Conservation (phyloP, 176 grass and related monocot species). For the Triticum turgidum region DNA sequence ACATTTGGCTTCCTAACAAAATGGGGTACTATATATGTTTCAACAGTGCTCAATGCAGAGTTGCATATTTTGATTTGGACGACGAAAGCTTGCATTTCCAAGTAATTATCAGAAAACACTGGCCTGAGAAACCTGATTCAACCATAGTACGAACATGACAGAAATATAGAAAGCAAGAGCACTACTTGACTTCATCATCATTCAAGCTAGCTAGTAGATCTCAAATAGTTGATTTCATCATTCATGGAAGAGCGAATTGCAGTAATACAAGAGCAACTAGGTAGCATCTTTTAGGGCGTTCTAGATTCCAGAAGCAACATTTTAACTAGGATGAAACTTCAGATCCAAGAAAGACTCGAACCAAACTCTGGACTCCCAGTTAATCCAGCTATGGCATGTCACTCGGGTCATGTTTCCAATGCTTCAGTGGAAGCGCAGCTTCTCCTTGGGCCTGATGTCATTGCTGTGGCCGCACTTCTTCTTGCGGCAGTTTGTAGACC, state of each 20-base stretch:
- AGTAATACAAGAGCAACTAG: too few species aligned
- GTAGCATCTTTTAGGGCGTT: too few species aligned
- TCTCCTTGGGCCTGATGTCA: neutral
- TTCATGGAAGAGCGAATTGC: too few species aligned
- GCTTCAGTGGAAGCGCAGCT: neutral
- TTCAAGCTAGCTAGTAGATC: neutral
- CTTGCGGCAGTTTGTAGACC: neutral
- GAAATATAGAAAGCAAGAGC: neutral
- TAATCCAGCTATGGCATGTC: neutral
- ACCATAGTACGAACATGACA: too few species aligned
- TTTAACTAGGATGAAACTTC: neutral
- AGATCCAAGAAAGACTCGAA: neutral
- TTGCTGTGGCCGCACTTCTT: neutral
- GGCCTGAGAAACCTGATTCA: neutral
- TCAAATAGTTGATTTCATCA: neutral
- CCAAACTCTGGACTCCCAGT: neutral
- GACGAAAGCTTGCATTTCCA: too few species aligned
- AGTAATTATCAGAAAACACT: neutral
- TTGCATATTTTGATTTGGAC: too few species aligned
- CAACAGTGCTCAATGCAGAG: too few species aligned
- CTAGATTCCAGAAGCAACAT: neutral
- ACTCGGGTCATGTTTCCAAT: neutral
- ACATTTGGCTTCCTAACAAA: too few species aligned
- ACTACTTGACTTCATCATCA: neutral
- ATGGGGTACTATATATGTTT: too few species aligned